Conservation (phyloP, 2,329 filamentous ascomycete species). For the Penicillium brevicompactum region DNA sequence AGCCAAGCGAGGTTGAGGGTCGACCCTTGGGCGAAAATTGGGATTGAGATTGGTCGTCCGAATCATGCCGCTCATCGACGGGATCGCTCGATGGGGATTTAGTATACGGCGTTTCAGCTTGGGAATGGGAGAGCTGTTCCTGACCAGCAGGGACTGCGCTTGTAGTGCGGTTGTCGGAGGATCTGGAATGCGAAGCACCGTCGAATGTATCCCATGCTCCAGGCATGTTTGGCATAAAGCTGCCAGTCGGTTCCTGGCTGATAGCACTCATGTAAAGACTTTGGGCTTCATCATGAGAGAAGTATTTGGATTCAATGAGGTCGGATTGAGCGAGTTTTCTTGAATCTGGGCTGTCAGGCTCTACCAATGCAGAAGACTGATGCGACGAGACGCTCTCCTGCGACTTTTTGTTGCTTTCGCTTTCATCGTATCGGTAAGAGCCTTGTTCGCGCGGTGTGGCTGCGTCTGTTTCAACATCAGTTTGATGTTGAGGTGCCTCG, state of each 20-base stretch:
- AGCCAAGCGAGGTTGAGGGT: slow-evolving; percentile 18
- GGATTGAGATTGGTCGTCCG: slow-evolving; percentile 7
- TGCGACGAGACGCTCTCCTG: slow-evolving; percentile 5
- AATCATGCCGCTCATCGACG: slow-evolving; percentile 11
- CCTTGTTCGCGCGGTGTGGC: background rate
- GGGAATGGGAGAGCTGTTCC: background rate
- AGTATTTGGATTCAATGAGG: slow-evolving; percentile 50
- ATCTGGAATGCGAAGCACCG: slow-evolving; percentile 7
- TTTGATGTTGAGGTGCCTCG: slow-evolving; percentile 5
- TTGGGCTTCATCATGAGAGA: slow-evolving; percentile 53
- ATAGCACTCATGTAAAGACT: slow-evolving; percentile 60
- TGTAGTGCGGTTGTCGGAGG: slow-evolving; percentile 2
- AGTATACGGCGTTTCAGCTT: slow-evolving; percentile 32
- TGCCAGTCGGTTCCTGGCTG: slow-evolving; percentile 42
- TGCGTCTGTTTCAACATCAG: slow-evolving; percentile 2
- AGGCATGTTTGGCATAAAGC: slow-evolving; percentile 41
- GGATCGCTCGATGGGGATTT: slow-evolving; percentile 20
- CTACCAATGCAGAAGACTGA: slow-evolving; percentile 22
- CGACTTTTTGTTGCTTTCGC: slow-evolving; percentile 3
- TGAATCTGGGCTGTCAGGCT: slow-evolving; percentile 27
- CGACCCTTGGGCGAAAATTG: slow-evolving; percentile 16
- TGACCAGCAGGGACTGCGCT: background rate
- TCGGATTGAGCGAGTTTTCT: slow-evolving; percentile 34
- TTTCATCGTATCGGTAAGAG: background rate
- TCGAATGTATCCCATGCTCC: slow-evolving; percentile 45